Evolutionary conservation across 2,329 filamentous ascomycete genomes (phyloP).

Genomic region (Neonectria punicea): DNA sequence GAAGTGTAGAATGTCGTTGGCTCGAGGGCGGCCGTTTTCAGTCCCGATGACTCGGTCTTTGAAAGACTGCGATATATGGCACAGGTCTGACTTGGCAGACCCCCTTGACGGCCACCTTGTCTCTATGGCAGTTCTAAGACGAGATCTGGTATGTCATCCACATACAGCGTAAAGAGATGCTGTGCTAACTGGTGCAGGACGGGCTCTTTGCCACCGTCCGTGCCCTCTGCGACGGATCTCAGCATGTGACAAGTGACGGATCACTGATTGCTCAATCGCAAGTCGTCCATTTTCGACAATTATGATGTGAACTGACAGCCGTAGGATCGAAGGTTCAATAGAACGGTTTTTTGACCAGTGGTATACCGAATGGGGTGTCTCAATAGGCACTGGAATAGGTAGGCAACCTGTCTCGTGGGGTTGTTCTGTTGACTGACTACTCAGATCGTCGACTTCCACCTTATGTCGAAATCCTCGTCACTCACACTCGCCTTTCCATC

Average conservation of each 20-base stretch:
- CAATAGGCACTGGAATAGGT: conserved; percentile 65
- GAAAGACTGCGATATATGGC: conserved; percentile 76
- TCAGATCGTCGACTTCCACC: conserved; percentile 69
- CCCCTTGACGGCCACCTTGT: conserved; percentile 76
- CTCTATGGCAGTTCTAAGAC: conserved; percentile 75
- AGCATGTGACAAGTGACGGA: conserved; percentile 59
- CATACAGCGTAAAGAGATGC: conserved; percentile 1
- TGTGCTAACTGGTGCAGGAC: conserved; percentile 51
- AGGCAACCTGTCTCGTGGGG: conserved; percentile 27
- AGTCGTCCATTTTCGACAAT: conserved; percentile 18
- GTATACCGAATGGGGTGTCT: conserved; percentile 70
- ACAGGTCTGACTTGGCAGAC: conserved; percentile 70
- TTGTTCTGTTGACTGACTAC: conserved; percentile 16
- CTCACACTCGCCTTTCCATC: conserved; percentile 78
- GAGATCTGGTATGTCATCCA: conserved; percentile 65
- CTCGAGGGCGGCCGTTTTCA: conserved; percentile 74
- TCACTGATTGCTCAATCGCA: conserved; percentile 64
- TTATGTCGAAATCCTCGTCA: conserved; percentile 80
- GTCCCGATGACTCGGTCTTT: conserved; percentile 74
- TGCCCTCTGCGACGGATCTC: conserved; percentile 68
- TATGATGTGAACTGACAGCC: conserved; percentile 27
- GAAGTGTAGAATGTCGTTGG: conserved; percentile 68
- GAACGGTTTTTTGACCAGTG: conserved; percentile 74
- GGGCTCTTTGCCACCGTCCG: conserved; percentile 67
- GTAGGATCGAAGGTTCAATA: conserved; percentile 67